These are phyloP conservation scores for Syzygium aqueum DNA, from an alignment of 345 rosid genomes.

Conservation along the genomic window DNA sequence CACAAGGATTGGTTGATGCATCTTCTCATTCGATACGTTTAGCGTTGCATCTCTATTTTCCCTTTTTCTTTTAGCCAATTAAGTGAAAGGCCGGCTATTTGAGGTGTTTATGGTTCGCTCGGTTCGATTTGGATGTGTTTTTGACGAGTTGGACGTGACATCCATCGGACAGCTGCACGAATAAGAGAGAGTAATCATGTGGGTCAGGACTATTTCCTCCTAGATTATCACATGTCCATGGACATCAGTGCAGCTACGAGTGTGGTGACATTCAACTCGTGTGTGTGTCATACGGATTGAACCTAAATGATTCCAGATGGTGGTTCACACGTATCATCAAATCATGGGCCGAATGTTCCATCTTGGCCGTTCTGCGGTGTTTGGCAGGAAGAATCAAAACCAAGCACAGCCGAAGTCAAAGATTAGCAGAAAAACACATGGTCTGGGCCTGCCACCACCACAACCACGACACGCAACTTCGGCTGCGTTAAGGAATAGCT, in stretches of 20 bases:
- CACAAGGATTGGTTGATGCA: slow-evolving; percentile 17
- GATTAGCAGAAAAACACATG: neutral
- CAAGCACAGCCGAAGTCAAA: neutral
- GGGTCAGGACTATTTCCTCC: neutral
- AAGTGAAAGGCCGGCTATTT: neutral
- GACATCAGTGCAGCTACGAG: neutral
- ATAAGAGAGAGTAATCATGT: neutral
- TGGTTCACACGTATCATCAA: neutral
- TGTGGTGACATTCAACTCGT: neutral
- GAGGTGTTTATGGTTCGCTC: no score
- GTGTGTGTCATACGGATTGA: neutral
- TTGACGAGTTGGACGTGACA: neutral
- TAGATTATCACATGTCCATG: neutral
- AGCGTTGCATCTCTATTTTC: neutral
- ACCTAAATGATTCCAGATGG: neutral
- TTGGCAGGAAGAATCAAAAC: neutral
- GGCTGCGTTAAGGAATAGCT: no score
- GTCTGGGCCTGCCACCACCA: neutral
- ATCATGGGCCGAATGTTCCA: neutral
- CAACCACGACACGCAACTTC: neutral
- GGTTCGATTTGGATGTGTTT: neutral
- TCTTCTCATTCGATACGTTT: slow-evolving; percentile 29
- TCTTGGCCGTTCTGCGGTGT: neutral
- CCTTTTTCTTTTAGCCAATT: neutral
- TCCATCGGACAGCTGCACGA: neutral